These are phyloP conservation scores for Pseudogymnoascus sp. DNA, from an alignment of 2,329 filamentous ascomycete genomes.

Conservation along the genomic window DNA sequence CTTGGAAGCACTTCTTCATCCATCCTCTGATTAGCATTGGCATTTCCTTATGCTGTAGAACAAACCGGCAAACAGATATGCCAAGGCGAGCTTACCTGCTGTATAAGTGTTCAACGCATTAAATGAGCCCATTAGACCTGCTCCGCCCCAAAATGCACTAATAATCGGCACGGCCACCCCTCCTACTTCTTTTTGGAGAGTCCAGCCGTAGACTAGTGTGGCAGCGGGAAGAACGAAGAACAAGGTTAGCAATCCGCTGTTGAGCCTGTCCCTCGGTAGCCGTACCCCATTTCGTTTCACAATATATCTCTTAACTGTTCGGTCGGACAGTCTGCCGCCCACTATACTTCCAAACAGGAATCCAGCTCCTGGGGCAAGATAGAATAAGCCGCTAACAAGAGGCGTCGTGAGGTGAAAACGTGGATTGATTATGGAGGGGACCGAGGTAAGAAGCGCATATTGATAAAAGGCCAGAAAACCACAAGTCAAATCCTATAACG, in stretches of 20 bases:
- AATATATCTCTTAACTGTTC: constrained; percentile 35
- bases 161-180: constrained; percentile 32
- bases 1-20: constrained; percentile 24
- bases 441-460: constrained; percentile 54
- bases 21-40: background rate
- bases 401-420: constrained; percentile 60
- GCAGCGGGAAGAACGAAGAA: constrained; percentile 30
- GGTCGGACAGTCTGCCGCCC: constrained; percentile 46
- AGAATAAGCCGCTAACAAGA: constrained; percentile 59
- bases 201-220: constrained; percentile 33
- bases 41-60: background rate
- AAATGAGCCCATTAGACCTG: constrained; percentile 34
- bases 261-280: constrained; percentile 30
- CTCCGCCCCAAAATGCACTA: constrained; percentile 29
- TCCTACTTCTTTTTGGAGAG: constrained; percentile 29
- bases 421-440: constrained; percentile 62
- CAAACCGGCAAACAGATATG: background rate
- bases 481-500: constrained; percentile 15
- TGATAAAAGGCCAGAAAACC: constrained; percentile 24
- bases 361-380: constrained; percentile 60
- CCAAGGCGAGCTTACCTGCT: constrained; percentile 26
- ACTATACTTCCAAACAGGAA: constrained; percentile 60
- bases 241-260: constrained; percentile 27
- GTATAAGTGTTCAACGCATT: constrained; percentile 36
- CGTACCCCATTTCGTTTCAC: constrained; percentile 29